A percentile compares a stretch with the other conserved stretches of the same genome.
Evolutionary conservation across 2,329 filamentous ascomycete species (phyloP).

Genomic region (Verticillium dahliae): DNA sequence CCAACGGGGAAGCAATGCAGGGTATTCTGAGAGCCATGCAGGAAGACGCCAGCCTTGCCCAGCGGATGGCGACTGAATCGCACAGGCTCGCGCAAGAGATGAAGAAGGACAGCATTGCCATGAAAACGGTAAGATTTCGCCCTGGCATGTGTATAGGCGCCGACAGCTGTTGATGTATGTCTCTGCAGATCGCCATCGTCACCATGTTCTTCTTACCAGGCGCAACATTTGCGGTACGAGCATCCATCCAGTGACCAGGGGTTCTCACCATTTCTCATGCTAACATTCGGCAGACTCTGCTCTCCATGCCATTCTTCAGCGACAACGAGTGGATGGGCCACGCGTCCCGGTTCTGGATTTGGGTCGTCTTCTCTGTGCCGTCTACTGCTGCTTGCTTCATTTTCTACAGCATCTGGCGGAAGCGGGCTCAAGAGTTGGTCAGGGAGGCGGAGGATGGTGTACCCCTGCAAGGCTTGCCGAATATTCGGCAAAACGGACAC

Average conservation of each 20-base stretch:
- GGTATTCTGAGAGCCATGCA: not conserved
- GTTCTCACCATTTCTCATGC: not conserved
- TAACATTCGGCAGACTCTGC: not conserved
- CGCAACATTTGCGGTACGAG: not conserved
- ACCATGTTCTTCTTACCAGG: not conserved
- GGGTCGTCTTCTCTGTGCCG: not conserved
- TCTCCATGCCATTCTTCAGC: not conserved
- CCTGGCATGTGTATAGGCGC: not conserved
- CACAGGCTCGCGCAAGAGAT: not conserved
- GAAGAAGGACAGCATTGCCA: not conserved
- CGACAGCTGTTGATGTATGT: not conserved
- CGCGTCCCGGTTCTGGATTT: not conserved
- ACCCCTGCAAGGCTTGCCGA: not conserved
- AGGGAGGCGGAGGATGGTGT: not conserved
- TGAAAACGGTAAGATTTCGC: not conserved
- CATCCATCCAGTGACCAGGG: no score
- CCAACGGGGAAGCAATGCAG: not conserved
- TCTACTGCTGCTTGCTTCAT: not conserved
- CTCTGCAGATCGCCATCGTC: not conserved
- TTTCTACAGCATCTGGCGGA: not conserved
- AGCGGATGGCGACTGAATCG: not conserved
- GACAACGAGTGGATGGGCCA: not conserved
- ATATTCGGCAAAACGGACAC: not conserved
- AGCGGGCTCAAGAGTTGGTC: not conserved
- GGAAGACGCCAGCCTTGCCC: not conserved